phyloP scores from a whole-genome alignment of 208 protist species.

The Strigomonas culicis region DNA sequence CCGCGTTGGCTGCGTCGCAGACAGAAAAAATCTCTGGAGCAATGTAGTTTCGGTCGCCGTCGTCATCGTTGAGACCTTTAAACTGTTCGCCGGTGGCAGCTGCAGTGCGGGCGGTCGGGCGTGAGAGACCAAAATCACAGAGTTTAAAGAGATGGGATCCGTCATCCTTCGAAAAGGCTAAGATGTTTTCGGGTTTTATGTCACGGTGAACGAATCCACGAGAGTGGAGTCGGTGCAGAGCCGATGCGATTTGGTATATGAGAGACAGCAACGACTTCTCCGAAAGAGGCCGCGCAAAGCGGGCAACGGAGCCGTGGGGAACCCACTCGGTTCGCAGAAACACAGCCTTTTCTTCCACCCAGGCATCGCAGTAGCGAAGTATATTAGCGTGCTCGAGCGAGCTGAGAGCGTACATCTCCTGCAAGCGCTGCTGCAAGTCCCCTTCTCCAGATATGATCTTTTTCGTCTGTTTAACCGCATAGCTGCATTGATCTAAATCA shows the following conservation, averaged over 20 bases:
- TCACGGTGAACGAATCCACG: constrained; percentile 82
- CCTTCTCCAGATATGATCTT: constrained; percentile 61
- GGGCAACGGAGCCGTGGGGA: constrained; percentile 34
- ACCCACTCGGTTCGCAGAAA: constrained; percentile 78
- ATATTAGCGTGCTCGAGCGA: constrained; percentile 70
- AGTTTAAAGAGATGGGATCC: constrained; percentile 53
- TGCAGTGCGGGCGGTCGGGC: constrained; percentile 24
- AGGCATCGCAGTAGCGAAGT: constrained; percentile 81
- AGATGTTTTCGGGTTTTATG: constrained; percentile 82
- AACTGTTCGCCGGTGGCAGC: constrained; percentile 47
- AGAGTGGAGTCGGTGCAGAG: constrained; percentile 69
- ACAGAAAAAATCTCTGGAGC: constrained; percentile 51
- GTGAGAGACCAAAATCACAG: constrained; percentile 81
- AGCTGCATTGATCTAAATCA: constrained; percentile 57
- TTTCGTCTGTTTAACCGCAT: constrained; percentile 82
- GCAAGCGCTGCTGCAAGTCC: constrained; percentile 74
- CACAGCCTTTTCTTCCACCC: constrained; percentile 79
- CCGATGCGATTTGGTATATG: constrained; percentile 62
- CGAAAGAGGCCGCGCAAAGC: constrained; percentile 29
- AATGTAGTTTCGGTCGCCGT: constrained; percentile 83
- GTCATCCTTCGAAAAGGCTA: constrained; percentile 14
- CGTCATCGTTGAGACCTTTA: constrained; percentile 71
- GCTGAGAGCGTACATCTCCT: constrained; percentile 77
- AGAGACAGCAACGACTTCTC: constrained; percentile 47
- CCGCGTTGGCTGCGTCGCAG: constrained; percentile 17